These are phyloP conservation scores for Pleodorina starrii DNA, from an alignment of 139 green algal genomes.

Conservation along the genomic window DNA sequence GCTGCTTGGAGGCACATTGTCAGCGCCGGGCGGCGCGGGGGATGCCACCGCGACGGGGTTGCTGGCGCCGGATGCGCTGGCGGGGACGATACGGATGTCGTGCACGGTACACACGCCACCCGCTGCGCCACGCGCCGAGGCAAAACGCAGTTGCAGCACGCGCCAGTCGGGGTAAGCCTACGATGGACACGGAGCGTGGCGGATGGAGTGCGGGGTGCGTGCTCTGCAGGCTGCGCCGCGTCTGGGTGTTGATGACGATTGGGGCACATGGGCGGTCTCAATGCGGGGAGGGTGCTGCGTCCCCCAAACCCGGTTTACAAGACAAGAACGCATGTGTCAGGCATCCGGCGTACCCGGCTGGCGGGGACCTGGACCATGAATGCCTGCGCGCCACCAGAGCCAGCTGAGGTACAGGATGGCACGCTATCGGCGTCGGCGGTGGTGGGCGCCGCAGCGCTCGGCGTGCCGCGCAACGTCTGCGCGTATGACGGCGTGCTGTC, in stretches of 20 bases:
- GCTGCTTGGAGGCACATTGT: too few relatives aligned
- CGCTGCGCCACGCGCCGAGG: not conserved
- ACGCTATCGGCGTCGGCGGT: not conserved
- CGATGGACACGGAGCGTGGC: not conserved
- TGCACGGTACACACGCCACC: not conserved
- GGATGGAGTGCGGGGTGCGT: not conserved
- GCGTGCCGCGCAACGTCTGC: not conserved
- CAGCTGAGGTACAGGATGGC: not conserved
- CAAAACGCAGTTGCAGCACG: conserved; percentile 22
- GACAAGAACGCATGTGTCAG: not conserved
- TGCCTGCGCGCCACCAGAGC: not conserved
- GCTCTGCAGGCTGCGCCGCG: not conserved
- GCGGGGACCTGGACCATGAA: not conserved
- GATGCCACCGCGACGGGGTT: too few relatives aligned
- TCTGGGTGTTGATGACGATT: not conserved
- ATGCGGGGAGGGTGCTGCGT: not conserved
- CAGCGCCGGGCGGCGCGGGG: too few relatives aligned
- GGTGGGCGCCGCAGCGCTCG: not conserved
- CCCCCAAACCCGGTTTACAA: not conserved
- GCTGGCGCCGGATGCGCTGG: not conserved
- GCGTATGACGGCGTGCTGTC: not conserved
- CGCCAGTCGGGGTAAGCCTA: conserved; percentile 37
- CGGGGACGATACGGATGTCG: not conserved
- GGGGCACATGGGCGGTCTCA: not conserved
- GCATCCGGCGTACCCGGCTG: not conserved